Evolutionary conservation across 148 eudicot genomes (phyloP).

Genomic region (Nepenthes mirabilis): DNA sequence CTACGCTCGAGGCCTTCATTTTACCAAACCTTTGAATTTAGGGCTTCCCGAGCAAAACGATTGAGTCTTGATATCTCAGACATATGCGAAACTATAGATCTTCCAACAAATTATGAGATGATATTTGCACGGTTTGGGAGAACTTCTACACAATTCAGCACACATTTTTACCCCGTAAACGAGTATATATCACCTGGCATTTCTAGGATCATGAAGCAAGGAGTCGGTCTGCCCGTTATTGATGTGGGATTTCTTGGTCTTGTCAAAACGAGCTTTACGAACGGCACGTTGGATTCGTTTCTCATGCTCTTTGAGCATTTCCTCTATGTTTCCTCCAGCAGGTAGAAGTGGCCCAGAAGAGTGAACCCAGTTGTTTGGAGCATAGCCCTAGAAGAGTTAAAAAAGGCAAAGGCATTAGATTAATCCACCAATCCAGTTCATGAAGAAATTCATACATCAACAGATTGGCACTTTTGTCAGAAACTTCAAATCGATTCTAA

Average conservation of each 20-base stretch:
- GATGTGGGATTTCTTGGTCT: conserved; percentile 24
- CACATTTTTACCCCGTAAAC: no score
- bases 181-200: neutral
- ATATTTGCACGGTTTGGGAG: no score
- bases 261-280: conserved; percentile 54
- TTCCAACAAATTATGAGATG: no score
- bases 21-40: no score
- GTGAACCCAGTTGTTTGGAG: conserved; percentile 34
- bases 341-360: conserved; percentile 63
- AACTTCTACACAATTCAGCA: no score
- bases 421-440: neutral
- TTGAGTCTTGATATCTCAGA: no score
- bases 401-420: neutral
- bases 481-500: no score
- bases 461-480: no score
- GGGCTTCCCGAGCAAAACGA: no score
- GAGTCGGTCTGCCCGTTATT: conserved; percentile 48
- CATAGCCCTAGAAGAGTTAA: conserved; percentile 15
- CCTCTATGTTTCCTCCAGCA: conserved; percentile 46
- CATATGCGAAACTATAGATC: no score
- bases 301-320: conserved; percentile 69
- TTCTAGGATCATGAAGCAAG: conserved; percentile 13
- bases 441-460: no score
- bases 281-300: conserved; percentile 53
- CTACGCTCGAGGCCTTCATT: no score